Base-by-base conservation (phyloP, 164 flowering plant species). In the Chimonanthus salicifolius region DNA sequence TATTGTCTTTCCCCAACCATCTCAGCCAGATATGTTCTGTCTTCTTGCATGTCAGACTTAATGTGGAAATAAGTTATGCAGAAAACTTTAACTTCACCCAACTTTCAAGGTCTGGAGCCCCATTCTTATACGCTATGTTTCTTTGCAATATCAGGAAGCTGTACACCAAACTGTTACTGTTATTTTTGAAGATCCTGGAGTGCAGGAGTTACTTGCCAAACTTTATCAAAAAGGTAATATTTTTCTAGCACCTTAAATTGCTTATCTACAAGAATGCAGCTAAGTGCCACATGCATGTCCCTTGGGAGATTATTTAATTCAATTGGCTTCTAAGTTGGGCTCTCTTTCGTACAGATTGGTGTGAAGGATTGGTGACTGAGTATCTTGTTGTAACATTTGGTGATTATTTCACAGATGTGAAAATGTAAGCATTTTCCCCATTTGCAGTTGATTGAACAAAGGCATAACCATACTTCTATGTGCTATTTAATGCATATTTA, bases 181-280 rank as follows among this genome's bases (percentile, higher is more conserved):
- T 62, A 94, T 96, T 58, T 94, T 96, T 87, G 99, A 94, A 81
- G 99, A 96, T 72, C 98, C 99, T 51, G 98, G 98, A 68, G 99
- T 94, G 75, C 90, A 92, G 77, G 97, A 92, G 74, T 84, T 96
- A 69, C 87, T 96, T 67, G 94, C 88, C 45, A 94, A 92, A 84
- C 88, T 96, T 72, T 96, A 94, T 78, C 98, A 92, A 44, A 96
- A 85, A 86, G 99, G 98, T 93, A 74, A 65, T 47, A 44, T 48
- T 21, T 20, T 63, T 72, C 67, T 48, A 47, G 51, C 33, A 4
- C 69, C n/a, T 46, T 44, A 66, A 7, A 64, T 51, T 33, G 33
- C 33, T 11, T 51, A 15, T 11, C 58, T 2, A 54, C 5, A 54
- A 16, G 60, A 54, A 3, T 54, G 16, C n/a, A 0, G 11, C 60